Base-by-base conservation (phyloP, 805 yeast genomes). In the Torulaspora microellipsoides region DNA sequence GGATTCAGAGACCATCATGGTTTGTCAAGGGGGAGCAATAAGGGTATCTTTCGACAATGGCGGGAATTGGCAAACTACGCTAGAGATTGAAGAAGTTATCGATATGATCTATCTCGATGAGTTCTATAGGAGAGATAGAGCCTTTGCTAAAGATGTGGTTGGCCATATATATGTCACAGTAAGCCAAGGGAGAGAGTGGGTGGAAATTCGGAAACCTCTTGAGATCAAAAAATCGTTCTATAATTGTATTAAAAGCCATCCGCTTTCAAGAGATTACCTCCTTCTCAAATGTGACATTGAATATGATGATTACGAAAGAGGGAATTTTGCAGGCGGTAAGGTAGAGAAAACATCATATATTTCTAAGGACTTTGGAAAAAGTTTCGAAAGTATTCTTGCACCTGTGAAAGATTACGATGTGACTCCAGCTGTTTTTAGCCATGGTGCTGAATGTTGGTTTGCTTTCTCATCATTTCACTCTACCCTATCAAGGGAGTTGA, bases 1-100 rank as follows among this genome's bases (percentile, higher is more conserved):
- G 27, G 40, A 38, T 29, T 38, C 40, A 30, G 40, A 29, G 27
- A 31, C 40, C 15, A 38, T 38, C 20, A 17, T 29, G 14, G 34
- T 12, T 32, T 38, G 34, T 38, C 33, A n/a, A 14, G 34, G 27
- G 8, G n/a, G 17, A 38, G 15, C 12, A 17, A 30, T 38, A 12
- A 38, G 35, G 29, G 14, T 25, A 38, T 38, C 40, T 23, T 13
- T 30, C 12, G 40, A 38, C 27, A 38, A 38, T 32, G 40, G 40
- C 29, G 33, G 29, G 34, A 38, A 38, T 12, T 38, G 40, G 40
- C 28, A 15, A 32, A 38, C 40, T 31, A 17, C 27, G 15, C 40
- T 38, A 12, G 34, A 38, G 40, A 25, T 31, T 38, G 34, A 15
- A 20, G 40, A 38, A 20, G 30, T 30, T 17, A 29, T 37, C 9